Base-by-base conservation (phyloP, 768 basidiomycete genomes). In the Boletus eberwhitei region DNA sequence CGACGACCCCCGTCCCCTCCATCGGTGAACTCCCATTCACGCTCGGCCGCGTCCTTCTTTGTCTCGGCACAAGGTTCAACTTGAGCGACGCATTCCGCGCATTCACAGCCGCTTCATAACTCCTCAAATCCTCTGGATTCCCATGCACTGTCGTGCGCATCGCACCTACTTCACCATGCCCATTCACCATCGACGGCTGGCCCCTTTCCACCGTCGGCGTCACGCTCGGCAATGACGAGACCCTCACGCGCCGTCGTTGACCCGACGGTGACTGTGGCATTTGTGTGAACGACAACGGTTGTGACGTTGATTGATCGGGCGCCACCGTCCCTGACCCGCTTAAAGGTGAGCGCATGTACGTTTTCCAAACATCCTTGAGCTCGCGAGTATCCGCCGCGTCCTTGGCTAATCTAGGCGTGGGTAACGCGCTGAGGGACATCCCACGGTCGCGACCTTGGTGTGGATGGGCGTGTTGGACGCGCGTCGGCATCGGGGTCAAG, bases 31-130 rank as follows among this genome's bases (percentile, higher is more conserved):
- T 67, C 17, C 53, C 43, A 34, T 58, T 46, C 44, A 54, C 31
- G 50, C 55, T 56, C 9, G 52, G 61, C 35, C 54, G 64, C 49
- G 57, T 65, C 55, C 64, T 67, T 59, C 55, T 69, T 60, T 69
- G 69, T 68, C 65, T 75, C 44, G 81, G 78, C 13, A 77, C 75
- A 26, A 88, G 69, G 59, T 79, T 85, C 38, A 89, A 67, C 53
- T 74, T 79, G 53, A 80, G 77, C 1, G 85, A 80, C 21, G 86
- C 76, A 64, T 79, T 84, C 48, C 86, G 75, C 32, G 88, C 87
- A 50, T 88, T 69, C 16, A 90, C 83, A 5, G 89, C 89, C 39
- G 86, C 86, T 64, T 89, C 86, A 54, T 91, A 91, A 53, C 81
- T 80, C 54, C 79, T 74, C 57, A 91, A 59, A 60, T 90, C 88